phyloP scores from a whole-genome alignment of 306 rosid species.

The Purshia tridentata region DNA sequence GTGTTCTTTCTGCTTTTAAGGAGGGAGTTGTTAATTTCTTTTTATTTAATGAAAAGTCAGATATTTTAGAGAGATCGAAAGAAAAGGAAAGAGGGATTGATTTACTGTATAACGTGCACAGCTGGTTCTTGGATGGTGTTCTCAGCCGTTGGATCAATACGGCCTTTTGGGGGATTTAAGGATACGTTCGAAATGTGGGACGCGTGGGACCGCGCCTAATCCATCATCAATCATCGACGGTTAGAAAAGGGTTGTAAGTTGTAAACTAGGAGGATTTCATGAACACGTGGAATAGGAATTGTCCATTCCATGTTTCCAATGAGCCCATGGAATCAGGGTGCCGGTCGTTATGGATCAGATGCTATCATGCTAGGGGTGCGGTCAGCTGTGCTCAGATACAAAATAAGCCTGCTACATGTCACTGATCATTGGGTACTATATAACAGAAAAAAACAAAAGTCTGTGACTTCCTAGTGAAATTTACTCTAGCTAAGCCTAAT shows the following conservation, averaged over 20 bases:
- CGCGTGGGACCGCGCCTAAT: constrained; percentile 19
- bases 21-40: constrained; percentile 32
- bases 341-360: constrained; percentile 8
- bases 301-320: constrained; percentile 36
- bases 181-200: constrained; percentile 34
- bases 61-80: constrained; percentile 17
- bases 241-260: background rate
- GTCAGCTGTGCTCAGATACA: constrained; percentile 3
- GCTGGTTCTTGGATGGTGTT: constrained; percentile 37
- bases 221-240: constrained; percentile 45
- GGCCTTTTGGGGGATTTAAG: constrained; percentile 17
- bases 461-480: too few species aligned
- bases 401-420: background rate
- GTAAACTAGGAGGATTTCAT: background rate
- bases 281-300: constrained; percentile 42
- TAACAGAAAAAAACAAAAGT: background rate
- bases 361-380: constrained; percentile 1
- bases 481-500: too few species aligned
- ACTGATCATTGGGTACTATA: background rate
- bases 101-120: constrained; percentile 32
- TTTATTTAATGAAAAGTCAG: constrained; percentile 25
- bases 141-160: constrained; percentile 55
- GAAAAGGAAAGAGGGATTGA: constrained; percentile 9
- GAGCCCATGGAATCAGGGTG: background rate
- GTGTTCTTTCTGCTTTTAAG: constrained; percentile 26